Percentiles rank a stretch among this genome's conserved stretches.
These are phyloP conservation scores for Pulveroboletus sp. DNA, from an alignment of 768 basidiomycete species.

Conservation along the genomic window DNA sequence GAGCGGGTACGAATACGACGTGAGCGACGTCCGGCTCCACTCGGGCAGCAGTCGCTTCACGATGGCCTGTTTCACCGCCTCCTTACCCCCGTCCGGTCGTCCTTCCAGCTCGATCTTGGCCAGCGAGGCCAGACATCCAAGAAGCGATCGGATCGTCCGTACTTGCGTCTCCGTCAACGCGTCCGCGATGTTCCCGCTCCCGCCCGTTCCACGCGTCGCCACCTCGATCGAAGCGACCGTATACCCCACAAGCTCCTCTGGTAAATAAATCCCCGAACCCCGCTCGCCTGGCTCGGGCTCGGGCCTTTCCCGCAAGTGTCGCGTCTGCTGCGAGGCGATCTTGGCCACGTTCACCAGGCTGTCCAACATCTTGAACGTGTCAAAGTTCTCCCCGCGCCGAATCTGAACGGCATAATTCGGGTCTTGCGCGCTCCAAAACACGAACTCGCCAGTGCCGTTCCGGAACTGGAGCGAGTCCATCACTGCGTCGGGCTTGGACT, in stretches of 20 bases:
- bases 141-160: conserved; percentile 72
- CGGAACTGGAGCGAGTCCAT: conserved; percentile 71
- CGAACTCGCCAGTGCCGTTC: conserved; percentile 83
- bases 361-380: conserved; percentile 78
- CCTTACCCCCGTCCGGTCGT: conserved; percentile 68
- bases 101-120: conserved; percentile 66
- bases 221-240: conserved; percentile 82
- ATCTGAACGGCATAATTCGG: conserved; percentile 57
- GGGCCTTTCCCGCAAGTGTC: conserved; percentile 73
- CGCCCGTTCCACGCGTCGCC: conserved; percentile 64
- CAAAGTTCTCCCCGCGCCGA: conserved; percentile 50
- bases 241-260: conserved; percentile 88
- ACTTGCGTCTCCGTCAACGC: conserved; percentile 63
- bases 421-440: conserved; percentile 85
- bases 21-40: conserved; percentile 84
- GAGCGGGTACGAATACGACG: conserved; percentile 79
- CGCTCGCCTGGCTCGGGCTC: conserved; percentile 71
- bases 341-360: conserved; percentile 77
- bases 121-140: conserved; percentile 65
- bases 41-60: conserved; percentile 88
- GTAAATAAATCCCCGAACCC: conserved; percentile 84
- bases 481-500: conserved; percentile 70
- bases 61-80: conserved; percentile 77
- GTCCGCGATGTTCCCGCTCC: conserved; percentile 59
- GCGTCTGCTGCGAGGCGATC: conserved; percentile 78